Base-by-base conservation (phyloP, 441 rosid species). In the Euphorbia schlechtendalii region DNA sequence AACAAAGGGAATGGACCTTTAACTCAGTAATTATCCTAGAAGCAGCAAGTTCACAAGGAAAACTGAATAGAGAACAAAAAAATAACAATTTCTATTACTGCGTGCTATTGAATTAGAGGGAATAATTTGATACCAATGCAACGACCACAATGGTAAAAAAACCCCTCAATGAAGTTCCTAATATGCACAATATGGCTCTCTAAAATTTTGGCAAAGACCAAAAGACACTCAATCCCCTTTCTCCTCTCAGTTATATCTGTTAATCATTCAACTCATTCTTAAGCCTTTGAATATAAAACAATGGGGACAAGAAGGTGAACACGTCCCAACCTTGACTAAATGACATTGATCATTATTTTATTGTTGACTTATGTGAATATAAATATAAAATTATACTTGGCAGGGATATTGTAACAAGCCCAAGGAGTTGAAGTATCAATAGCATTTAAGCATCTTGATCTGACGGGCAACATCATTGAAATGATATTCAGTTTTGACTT, bases 101-200 rank as follows among this genome's bases (percentile, higher is more conserved):
- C 43, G 4, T 11, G 1, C 15, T 55, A 15, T 25, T 0, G 7
- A 38, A 12, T 30, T 30, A 15, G 1, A 28, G 30, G 11, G 1
- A 32, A 27, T 6, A 11, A 56, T 15, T 28, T 17, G 0, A 34
- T 6, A 20, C 15, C 22, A n/a, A 48, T 17, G 18, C 13, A 48
- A 43, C 15, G 30, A 13, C 1, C 34, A 3, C 59, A 65, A n/a
- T 17, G 14, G 11, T 18, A 59, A 24, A 59, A 30, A 7, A 32
- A 32, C 36, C 21, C 20, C 64, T 20, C 0, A 20, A 6, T 51
- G 0, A 22, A 51, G 14, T 51, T 14, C 13, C 4, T 51, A 20
- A 30, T 8, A 28, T 51, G 58, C 52, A 63, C 38, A 61, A 67
- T 48, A 25, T 59, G 49, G 65, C 63, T 67, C 56, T 48, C 38